Evolutionary conservation across 768 basidiomycete genomes (phyloP).

Genomic region (Calvatia gigantea): DNA sequence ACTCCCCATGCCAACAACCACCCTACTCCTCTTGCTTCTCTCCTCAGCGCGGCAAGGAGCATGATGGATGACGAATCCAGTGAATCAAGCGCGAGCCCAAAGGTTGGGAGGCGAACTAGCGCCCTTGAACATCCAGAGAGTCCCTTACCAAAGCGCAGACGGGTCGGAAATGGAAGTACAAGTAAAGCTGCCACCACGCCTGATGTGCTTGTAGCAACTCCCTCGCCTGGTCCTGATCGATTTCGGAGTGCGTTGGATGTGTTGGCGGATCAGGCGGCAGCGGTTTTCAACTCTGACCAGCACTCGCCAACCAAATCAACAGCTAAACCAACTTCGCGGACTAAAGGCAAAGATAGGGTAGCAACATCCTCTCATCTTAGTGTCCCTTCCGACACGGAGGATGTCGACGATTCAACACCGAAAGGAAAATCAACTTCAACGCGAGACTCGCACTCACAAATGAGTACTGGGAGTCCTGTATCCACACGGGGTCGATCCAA

Average conservation of each 20-base stretch:
- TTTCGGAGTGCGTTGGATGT: conserved; percentile 63
- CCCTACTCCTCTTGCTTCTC: conserved; percentile 49
- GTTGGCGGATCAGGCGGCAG: conserved; percentile 70
- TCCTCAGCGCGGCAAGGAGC: conserved; percentile 57
- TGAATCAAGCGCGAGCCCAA: conserved; percentile 12
- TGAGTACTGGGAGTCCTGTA: neutral
- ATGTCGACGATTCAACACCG: neutral
- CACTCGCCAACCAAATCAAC: conserved; percentile 12
- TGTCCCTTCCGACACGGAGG: neutral
- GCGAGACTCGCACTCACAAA: neutral
- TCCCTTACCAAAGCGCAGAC: conserved; percentile 32
- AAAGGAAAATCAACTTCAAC: neutral
- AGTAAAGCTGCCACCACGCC: conserved; percentile 1
- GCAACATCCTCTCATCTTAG: neutral
- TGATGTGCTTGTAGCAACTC: conserved; percentile 6
- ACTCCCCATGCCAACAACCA: conserved; percentile 16
- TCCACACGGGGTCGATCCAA: conserved; percentile 8
- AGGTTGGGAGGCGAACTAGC: conserved; percentile 18
- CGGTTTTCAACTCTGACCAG: conserved; percentile 36
- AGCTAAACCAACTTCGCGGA: conserved; percentile 1
- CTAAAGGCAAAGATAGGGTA: conserved; percentile 8
- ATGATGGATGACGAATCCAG: conserved; percentile 43
- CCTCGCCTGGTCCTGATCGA: conserved; percentile 17
- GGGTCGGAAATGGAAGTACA: conserved; percentile 17
- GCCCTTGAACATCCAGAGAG: conserved; percentile 29